Evolutionary conservation across 371 early-diverging fungal genomes (phyloP).

Genomic region (Syncephalastrum sp.): DNA sequence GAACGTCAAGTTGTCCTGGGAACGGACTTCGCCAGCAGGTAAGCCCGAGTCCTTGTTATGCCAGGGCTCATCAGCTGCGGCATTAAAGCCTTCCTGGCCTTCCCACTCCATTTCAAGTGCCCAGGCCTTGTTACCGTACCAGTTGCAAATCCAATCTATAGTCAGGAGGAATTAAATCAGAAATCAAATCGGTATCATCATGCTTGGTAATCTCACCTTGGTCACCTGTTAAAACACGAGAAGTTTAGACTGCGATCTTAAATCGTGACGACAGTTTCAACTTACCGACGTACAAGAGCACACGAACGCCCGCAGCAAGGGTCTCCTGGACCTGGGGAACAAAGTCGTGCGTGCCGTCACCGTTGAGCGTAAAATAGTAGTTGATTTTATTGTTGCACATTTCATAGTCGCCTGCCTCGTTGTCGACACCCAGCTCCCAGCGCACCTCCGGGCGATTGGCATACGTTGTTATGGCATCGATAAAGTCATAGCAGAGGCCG

Average conservation of each 20-base stretch:
- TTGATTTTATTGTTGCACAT: conserved; percentile 77
- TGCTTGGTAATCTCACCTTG: too few relatives aligned
- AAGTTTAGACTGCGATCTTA: conserved; percentile 32
- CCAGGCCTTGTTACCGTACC: conserved; percentile 88
- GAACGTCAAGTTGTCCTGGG: conserved; percentile 71
- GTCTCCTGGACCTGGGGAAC: conserved; percentile 50
- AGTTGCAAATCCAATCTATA: conserved; percentile 81
- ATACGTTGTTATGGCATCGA: conserved; percentile 68
- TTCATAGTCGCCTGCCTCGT: conserved; percentile 59
- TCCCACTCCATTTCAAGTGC: conserved; percentile 75
- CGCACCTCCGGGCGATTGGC: conserved; percentile 76
- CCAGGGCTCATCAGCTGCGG: conserved; percentile 59
- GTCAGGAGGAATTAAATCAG: conserved; percentile 7
- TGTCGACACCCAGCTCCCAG: conserved; percentile 62
- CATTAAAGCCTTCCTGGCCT: conserved; percentile 65
- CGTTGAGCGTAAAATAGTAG: conserved; percentile 65
- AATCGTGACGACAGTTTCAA: conserved; percentile 1
- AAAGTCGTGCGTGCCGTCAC: conserved; percentile 68
- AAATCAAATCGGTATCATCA: not conserved
- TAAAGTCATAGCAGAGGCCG: conserved; percentile 76
- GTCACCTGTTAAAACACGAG: too few relatives aligned
- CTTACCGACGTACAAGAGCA: conserved; percentile 81
- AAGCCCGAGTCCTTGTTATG: conserved; percentile 22
- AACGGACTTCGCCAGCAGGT: conserved; percentile 73
- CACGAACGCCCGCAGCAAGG: conserved; percentile 73